phyloP scores from a whole-genome alignment of 2,329 filamentous ascomycete species.

The Pestalotiopsis fici region DNA sequence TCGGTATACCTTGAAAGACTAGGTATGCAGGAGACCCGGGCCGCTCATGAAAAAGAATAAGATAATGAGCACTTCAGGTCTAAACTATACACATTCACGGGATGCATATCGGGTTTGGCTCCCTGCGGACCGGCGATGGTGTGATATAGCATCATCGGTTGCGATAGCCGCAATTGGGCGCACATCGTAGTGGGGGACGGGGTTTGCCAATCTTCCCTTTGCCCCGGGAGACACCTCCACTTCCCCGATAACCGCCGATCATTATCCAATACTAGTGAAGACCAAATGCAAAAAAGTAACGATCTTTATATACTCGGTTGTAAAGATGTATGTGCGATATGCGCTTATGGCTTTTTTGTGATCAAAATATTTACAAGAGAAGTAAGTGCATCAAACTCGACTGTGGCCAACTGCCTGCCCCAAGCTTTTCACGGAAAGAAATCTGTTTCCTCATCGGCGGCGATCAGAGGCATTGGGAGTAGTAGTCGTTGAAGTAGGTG shows the following conservation, averaged over 20 bases:
- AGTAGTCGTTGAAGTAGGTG: conserved; percentile 9
- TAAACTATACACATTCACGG: too few species aligned
- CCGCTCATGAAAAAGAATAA: too few species aligned
- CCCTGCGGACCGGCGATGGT: conserved; percentile 1
- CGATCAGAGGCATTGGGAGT: conserved; percentile 7
- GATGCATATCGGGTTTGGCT: not conserved
- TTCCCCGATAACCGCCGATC: not conserved
- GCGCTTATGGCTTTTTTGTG: not conserved
- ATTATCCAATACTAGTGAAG: too few species aligned
- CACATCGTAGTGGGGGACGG: conserved; percentile 38
- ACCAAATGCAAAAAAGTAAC: not conserved
- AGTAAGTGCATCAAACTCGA: not conserved
- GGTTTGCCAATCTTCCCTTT: not conserved
- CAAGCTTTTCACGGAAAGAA: not conserved
- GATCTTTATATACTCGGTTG: not conserved
- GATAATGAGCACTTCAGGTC: too few species aligned
- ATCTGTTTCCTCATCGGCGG: not conserved
- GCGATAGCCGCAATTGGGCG: conserved; percentile 37
- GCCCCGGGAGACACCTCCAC: not conserved
- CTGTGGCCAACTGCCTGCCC: too few species aligned
- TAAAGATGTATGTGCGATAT: conserved; percentile 21
- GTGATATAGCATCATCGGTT: conserved; percentile 26
- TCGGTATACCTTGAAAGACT: too few species aligned
- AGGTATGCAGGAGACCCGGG: too few species aligned
- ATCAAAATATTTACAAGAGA: conserved; percentile 1